Percentiles rank a stretch among this genome's conserved stretches.
Evolutionary conservation across 371 early-diverging fungal genomes (phyloP).

Genomic region (Fennellomyces sp.): DNA sequence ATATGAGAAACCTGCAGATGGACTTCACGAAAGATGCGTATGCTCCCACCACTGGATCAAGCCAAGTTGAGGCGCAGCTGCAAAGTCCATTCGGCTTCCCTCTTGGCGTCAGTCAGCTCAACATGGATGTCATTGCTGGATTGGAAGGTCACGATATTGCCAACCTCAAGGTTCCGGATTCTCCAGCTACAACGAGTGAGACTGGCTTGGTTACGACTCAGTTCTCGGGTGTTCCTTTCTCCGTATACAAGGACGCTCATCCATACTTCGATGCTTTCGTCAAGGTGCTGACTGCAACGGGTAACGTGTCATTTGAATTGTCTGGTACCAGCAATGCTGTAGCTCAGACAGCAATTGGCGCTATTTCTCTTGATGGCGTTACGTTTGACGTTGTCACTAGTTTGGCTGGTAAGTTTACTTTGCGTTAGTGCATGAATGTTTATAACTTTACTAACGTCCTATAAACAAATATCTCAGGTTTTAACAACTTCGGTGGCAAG

Average conservation of each 20-base stretch:
- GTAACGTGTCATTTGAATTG: slow-evolving; percentile 48
- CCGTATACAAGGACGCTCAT: slow-evolving; percentile 34
- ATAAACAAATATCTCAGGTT: slow-evolving; percentile 36
- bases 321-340: slow-evolving; percentile 52
- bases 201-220: slow-evolving; percentile 46
- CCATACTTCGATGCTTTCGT: slow-evolving; percentile 47
- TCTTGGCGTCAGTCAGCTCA: slow-evolving; percentile 48
- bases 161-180: slow-evolving; percentile 48
- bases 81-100: slow-evolving; percentile 67
- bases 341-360: slow-evolving; percentile 56
- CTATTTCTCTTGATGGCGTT: slow-evolving; percentile 48
- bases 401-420: slow-evolving; percentile 48
- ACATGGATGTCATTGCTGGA: slow-evolving; percentile 45
- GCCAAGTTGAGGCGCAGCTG: slow-evolving; percentile 49
- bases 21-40: slow-evolving; percentile 61
- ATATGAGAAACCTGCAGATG: slow-evolving; percentile 52
- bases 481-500: slow-evolving; percentile 46
- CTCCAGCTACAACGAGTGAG: slow-evolving; percentile 42
- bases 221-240: slow-evolving; percentile 53
- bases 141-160: slow-evolving; percentile 41
- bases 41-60: slow-evolving; percentile 53
- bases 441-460: not conserved
- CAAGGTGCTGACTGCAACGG: slow-evolving; percentile 41
- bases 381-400: slow-evolving; percentile 48
- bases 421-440: slow-evolving; percentile 1